Base-by-base conservation (phyloP, 2,329 filamentous ascomycete genomes). In the Fusarium sp. region DNA sequence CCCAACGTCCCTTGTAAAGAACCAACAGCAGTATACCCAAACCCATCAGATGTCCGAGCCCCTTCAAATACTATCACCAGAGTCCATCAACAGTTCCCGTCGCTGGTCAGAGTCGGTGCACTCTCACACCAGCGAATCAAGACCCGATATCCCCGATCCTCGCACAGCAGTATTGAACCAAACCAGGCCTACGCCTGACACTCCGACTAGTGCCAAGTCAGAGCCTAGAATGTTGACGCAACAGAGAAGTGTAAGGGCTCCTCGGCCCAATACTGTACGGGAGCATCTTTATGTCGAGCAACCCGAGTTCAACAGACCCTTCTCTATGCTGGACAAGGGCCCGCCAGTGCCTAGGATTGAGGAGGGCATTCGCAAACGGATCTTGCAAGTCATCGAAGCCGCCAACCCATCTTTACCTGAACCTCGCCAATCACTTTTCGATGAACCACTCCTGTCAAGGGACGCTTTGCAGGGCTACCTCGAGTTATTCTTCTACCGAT, bases 21-120 rank as follows among this genome's bases (percentile, higher is more conserved):
- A n/a, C 4, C 48, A n/a, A 33, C 31, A 55, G 17, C 42, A 55
- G 10, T 38, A 38, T 6, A 55, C 36, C 2, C 31, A 31, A 6
- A 15, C 20, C 2, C 15, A 7, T 6, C 52, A 55, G 13, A 55
- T 38, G 22, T 22, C 42, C 6, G 52, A 55, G 9, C 42, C 51
- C 7, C 42, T 54, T 11, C 51, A 54, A 17, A 50, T 55, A 36
- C 4, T 71, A 49, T 63, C 58, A 11, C 56, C 60, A 36, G 62
- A 68, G 57, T 69, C 58, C 26, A 73, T 69, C 68, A 70, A 63
- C 48, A 76, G 57, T 15, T 64, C 68, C 6, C 68, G 66, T 15
- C 43, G 51, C 26, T 70, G 66, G 68, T 53, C 68, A 0, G 68
- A 68, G 42, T 55, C 52, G 15, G 43, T 49, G 17, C n/a, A 55